Percentiles rank a stretch among this genome's conserved stretches.
phyloP scores from a whole-genome alignment of 2,329 filamentous ascomycete species.

The Penicillium sp. region DNA sequence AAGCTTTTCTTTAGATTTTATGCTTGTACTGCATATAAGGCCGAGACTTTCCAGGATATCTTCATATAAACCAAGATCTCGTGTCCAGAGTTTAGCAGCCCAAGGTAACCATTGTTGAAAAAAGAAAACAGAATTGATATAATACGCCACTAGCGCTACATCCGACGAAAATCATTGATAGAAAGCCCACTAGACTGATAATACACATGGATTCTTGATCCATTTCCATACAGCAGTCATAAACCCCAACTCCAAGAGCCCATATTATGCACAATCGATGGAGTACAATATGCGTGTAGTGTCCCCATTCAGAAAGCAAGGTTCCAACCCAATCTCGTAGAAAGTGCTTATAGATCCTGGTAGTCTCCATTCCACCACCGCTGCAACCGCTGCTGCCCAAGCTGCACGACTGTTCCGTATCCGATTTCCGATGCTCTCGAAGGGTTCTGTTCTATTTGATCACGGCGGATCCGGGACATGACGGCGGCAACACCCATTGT shows the following conservation, averaged over 20 bases:
- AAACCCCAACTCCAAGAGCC: neutral
- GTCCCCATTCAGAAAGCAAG: neutral
- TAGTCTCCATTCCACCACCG: constrained; percentile 45
- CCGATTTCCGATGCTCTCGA: constrained; percentile 36
- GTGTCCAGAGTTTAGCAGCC: too few relatives aligned
- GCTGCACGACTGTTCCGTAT: constrained; percentile 28
- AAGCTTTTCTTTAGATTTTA: too few relatives aligned
- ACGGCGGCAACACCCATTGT: constrained; percentile 54
- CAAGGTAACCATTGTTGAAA: too few relatives aligned
- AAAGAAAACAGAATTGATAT: neutral
- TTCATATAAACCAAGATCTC: too few relatives aligned
- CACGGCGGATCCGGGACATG: constrained; percentile 53
- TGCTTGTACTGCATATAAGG: too few relatives aligned
- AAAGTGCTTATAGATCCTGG: constrained; percentile 24
- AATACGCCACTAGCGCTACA: neutral
- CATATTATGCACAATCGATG: neutral
- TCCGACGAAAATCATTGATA: neutral
- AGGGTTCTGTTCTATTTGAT: constrained; percentile 51
- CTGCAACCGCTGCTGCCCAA: constrained; percentile 33
- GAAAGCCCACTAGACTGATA: neutral
- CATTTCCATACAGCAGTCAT: neutral
- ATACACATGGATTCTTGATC: neutral
- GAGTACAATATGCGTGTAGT: neutral
- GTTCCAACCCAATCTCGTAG: neutral
- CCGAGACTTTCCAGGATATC: neutral